A percentile compares a stretch with the other conserved stretches of the same genome.
These are phyloP conservation scores for Pseudohyphozyma bogoriensis DNA, from an alignment of 768 basidiomycete species.

Conservation along the genomic window DNA sequence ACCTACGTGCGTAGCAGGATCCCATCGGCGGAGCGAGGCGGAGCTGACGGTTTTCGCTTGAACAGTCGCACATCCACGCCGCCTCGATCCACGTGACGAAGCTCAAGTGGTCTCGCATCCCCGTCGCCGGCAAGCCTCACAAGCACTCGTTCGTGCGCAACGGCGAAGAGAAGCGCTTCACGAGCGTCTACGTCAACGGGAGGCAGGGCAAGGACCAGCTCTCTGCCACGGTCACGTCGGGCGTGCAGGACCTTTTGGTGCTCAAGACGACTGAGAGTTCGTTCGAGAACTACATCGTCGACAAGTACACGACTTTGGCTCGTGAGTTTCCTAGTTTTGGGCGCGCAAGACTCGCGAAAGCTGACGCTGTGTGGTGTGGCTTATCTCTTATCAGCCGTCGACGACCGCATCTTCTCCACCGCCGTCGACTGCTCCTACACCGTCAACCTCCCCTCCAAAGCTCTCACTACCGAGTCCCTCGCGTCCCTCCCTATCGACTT, in stretches of 20 bases:
- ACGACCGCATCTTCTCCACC: constrained; percentile 85
- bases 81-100: constrained; percentile 32
- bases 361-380: neutral
- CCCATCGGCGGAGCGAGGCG: neutral
- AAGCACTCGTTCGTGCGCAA: constrained; percentile 75
- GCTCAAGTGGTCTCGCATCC: constrained; percentile 64
- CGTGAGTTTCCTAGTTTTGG: constrained; percentile 5
- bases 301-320: constrained; percentile 45
- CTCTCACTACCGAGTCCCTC: constrained; percentile 43
- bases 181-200: constrained; percentile 46
- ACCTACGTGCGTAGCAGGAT: neutral
- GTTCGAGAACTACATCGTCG: constrained; percentile 67
- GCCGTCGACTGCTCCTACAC: constrained; percentile 54
- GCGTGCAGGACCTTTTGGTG: constrained; percentile 42
- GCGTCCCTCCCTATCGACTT: constrained; percentile 46
- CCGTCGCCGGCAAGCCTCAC: constrained; percentile 47
- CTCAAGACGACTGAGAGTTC: constrained; percentile 82
- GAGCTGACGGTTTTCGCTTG: neutral
- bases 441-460: constrained; percentile 34
- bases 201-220: constrained; percentile 54
- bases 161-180: constrained; percentile 75
- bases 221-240: constrained; percentile 48
- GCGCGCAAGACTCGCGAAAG: neutral
- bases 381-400: constrained; percentile 45
- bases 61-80: constrained; percentile 19